Conservation (phyloP, 192 early-diverging fungal genomes). For the Kappamyces sp. region DNA sequence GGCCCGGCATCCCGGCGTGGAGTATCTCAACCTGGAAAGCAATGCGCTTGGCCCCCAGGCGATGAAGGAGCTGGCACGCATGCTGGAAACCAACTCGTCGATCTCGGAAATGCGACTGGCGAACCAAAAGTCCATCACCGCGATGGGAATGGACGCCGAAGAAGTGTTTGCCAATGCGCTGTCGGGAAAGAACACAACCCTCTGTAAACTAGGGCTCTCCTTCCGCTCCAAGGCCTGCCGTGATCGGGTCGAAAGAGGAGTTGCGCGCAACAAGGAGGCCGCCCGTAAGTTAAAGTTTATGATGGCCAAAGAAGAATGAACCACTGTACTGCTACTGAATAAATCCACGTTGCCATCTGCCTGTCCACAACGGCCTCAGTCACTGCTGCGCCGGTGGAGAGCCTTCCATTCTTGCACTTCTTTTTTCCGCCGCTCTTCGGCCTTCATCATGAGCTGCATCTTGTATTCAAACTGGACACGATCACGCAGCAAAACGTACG, state of each 20-base stretch:
- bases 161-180: conserved; percentile 37
- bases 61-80: conserved; percentile 33
- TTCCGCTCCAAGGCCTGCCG: conserved; percentile 39
- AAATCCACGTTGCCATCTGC: too few relatives aligned
- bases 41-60: conserved; percentile 43
- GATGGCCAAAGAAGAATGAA: too few relatives aligned
- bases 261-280: conserved; percentile 47
- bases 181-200: conserved; percentile 34
- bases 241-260: conserved; percentile 33
- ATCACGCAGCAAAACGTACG: too few relatives aligned
- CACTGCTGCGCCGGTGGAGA: too few relatives aligned
- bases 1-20: conserved; percentile 25
- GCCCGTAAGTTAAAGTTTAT: conserved; percentile 25
- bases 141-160: conserved; percentile 47
- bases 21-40: conserved; percentile 33
- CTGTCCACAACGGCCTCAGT: too few relatives aligned
- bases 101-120: conserved; percentile 34
- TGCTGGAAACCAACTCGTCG: conserved; percentile 29
- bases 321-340: too few relatives aligned
- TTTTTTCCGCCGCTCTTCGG: too few relatives aligned
- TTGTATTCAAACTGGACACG: too few relatives aligned
- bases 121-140: conserved; percentile 30
- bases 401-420: too few relatives aligned
- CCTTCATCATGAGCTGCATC: too few relatives aligned
- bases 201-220: conserved; percentile 32